Evolutionary conservation across 352 stramenopile genomes (phyloP), one percentile per base, ranked within the genome.

Genomic region (Phytophthora fragariae): DNA sequence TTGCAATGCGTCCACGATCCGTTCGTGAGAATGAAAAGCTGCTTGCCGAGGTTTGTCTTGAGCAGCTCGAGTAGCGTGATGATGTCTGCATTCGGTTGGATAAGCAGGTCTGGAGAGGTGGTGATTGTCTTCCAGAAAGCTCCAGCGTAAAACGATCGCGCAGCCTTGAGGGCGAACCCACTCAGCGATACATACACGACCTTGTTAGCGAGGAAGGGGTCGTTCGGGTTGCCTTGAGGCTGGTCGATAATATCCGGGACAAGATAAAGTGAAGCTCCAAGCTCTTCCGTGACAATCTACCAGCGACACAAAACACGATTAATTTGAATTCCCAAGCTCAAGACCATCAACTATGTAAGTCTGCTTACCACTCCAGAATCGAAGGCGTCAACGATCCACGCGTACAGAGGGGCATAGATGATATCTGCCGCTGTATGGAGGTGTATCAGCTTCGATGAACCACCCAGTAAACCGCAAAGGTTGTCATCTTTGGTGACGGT

Each of bases 21-120:
- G 55, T 87, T 86, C 10, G 82, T 89, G 31, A 89, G 77, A 5
- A 89, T 61, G 44, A 87, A 89, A 14, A 89, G 69, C 61, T 80
- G 64, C 52, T 82, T 83, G 31, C 71, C 57, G 56, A 75, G 68
- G 54, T 59, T 65, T 0, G 63, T 72, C 39, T 65, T 74, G 35
- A 84, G 66, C 10, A 72, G 62, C 12, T 87, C 79, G 24, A 89
- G 62, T 31, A 85, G 60, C 3, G 54, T 66, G 15, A 79, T 70
- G 53, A 87, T 85, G 63, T 85, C 74, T 31, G 71, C 44, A 60
- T 89, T 89, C 0, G 73, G 70, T 41, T 84, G 77, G 46, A 89
- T 82, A 8, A 89, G 58, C 19, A 81, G 14, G 11, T 87, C 79
- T 9, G 79, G 82, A 33, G 62, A 72, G 1, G 75, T 72, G 50